Percentiles rank a stretch among this genome's conserved stretches.
These are phyloP conservation scores for Hortiboletus rubellus DNA, from an alignment of 1,284 basidiomycete genomes.

Conservation along the genomic window DNA sequence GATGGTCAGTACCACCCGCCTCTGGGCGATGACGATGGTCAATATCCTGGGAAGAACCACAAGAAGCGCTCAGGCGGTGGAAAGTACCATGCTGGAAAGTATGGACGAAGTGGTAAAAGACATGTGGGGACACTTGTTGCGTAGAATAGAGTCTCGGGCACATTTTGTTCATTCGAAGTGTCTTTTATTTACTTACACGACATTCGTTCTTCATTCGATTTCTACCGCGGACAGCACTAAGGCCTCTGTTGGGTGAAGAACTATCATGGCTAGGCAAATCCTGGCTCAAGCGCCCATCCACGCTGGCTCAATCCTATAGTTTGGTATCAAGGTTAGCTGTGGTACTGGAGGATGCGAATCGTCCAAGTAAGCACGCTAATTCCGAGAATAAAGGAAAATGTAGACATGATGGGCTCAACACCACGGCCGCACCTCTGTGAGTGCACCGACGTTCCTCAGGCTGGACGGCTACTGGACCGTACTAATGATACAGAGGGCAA, in stretches of 20 bases:
- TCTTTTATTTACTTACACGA: constrained; percentile 8
- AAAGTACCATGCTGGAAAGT: constrained; percentile 6
- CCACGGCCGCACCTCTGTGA: too few species aligned
- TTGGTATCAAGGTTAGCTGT: too few species aligned
- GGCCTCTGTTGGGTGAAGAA: neutral
- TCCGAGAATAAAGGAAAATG: too few species aligned
- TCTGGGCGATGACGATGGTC: constrained; percentile 6
- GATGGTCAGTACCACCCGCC: constrained; percentile 7
- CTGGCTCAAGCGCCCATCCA: too few species aligned
- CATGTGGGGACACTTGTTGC: neutral
- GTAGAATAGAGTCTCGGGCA: neutral
- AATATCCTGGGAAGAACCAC: neutral
- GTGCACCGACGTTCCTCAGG: too few species aligned
- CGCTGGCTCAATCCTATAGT: too few species aligned
- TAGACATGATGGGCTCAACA: too few species aligned
- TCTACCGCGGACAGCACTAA: neutral
- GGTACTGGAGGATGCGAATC: too few species aligned
- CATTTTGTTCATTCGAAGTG: neutral
- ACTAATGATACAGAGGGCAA: too few species aligned
- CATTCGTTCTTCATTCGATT: constrained; percentile 15
- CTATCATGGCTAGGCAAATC: too few species aligned
- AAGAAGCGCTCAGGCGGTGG: constrained; percentile 7
- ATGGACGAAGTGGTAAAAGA: neutral
- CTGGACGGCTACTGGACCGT: too few species aligned
- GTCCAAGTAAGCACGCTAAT: too few species aligned